Conservation (phyloP, 192 early-diverging fungal genomes). For the Phycomyces nitens region DNA sequence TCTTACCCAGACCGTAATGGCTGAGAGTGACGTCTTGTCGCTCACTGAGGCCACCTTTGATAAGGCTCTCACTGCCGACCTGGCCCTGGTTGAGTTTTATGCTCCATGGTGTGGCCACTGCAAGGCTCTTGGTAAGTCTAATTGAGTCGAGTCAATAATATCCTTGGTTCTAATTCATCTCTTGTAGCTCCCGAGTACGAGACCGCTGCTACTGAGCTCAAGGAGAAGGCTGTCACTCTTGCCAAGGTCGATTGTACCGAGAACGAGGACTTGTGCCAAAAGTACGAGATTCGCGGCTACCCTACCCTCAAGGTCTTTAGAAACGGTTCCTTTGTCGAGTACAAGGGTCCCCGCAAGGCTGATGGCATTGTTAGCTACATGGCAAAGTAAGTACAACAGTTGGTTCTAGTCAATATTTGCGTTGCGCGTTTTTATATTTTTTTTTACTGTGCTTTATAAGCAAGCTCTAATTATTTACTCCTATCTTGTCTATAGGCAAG, state of each 20-base stretch:
- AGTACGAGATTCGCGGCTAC: slow-evolving; percentile 83
- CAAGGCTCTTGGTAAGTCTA: slow-evolving; percentile 64
- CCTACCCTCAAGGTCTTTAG: slow-evolving; percentile 92
- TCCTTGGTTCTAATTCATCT: too few species aligned
- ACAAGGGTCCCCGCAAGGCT: slow-evolving; percentile 85
- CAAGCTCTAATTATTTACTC: too few species aligned
- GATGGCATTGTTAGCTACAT: slow-evolving; percentile 88
- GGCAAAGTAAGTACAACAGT: slow-evolving; percentile 65
- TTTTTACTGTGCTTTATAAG: slow-evolving; percentile 5
- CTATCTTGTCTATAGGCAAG: slow-evolving; percentile 55
- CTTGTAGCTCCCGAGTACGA: slow-evolving; percentile 87
- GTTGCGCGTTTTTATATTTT: background rate
- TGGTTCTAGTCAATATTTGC: background rate
- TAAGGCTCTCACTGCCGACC: slow-evolving; percentile 51
- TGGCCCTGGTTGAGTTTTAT: slow-evolving; percentile 91
- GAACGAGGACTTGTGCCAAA: slow-evolving; percentile 77
- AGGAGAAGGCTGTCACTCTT: slow-evolving; percentile 64
- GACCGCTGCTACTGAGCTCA: slow-evolving; percentile 82
- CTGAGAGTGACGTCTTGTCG: slow-evolving; percentile 50
- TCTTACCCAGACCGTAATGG: slow-evolving; percentile 24
- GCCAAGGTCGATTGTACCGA: slow-evolving; percentile 98
- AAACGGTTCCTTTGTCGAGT: slow-evolving; percentile 65
- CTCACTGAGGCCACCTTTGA: slow-evolving; percentile 63
- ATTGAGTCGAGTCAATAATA: too few species aligned
- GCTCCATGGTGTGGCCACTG: slow-evolving; percentile 99